Conservation (phyloP, 2,329 filamentous ascomycete genomes). For the Diaporthe citriasiana region DNA sequence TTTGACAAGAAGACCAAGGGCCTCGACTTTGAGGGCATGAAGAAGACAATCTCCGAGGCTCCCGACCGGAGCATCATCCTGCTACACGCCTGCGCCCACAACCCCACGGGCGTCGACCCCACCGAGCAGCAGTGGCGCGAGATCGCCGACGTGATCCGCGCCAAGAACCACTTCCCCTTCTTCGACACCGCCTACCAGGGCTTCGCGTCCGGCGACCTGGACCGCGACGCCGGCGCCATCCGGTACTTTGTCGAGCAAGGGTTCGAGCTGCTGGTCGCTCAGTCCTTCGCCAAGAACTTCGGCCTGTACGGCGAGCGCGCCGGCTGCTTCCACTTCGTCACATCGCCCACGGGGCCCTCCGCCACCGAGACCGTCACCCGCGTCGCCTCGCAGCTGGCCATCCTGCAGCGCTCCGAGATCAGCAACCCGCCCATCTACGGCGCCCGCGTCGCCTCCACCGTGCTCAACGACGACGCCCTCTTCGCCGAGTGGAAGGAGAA, state of each 20-base stretch:
- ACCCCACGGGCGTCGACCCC: constrained; percentile 96
- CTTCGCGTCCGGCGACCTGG: constrained; percentile 92
- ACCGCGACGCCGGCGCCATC: constrained; percentile 89
- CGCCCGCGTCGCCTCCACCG: constrained; percentile 85
- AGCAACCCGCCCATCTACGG: constrained; percentile 97
- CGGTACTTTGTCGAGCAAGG: constrained; percentile 94
- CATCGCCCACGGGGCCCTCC: constrained; percentile 78
- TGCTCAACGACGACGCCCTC: constrained; percentile 85
- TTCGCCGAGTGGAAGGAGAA: constrained; percentile 96
- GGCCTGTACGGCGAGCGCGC: constrained; percentile 97
- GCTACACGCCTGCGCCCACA: constrained; percentile 96
- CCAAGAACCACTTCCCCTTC: constrained; percentile 93
- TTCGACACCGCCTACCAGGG: constrained; percentile 99
- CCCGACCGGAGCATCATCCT: constrained; percentile 88
- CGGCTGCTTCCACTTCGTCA: constrained; percentile 95
- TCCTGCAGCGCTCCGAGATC: constrained; percentile 97
- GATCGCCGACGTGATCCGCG: constrained; percentile 81
- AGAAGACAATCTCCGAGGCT: constrained; percentile 76
- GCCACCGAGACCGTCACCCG: constrained; percentile 68
- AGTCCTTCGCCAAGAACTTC: constrained; percentile 98
- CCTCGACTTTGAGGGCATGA: constrained; percentile 93
- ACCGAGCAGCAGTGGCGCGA: constrained; percentile 95
- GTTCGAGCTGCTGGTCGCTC: constrained; percentile 88
- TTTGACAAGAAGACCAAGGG: constrained; percentile 91
- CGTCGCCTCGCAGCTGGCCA: constrained; percentile 89